Conservation (phyloP, 768 basidiomycete genomes). For the Rhizopogon vesiculosus region DNA sequence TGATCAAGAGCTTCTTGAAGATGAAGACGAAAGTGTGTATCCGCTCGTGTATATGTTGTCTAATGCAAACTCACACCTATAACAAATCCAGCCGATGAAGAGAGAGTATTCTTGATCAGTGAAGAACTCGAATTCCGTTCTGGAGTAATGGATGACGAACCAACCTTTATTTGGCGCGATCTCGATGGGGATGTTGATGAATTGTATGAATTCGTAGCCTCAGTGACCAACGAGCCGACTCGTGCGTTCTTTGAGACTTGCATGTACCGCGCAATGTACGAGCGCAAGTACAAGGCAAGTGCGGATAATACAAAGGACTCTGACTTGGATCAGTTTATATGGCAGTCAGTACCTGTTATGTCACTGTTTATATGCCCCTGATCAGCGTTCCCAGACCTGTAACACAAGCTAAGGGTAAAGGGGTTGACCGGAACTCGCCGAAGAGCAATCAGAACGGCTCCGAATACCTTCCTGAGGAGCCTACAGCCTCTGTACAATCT, state of each 20-base stretch:
- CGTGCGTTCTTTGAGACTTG: conserved; percentile 88
- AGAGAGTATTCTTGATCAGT: conserved; percentile 87
- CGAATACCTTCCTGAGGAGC: conserved; percentile 5
- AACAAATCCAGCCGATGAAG: conserved; percentile 73
- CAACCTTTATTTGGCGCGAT: conserved; percentile 89
- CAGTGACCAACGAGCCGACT: conserved; percentile 70
- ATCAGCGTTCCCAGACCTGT: conserved; percentile 14
- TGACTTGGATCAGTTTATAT: conserved; percentile 76
- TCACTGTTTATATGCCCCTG: background rate
- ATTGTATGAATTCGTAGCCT: conserved; percentile 87
- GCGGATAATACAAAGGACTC: conserved; percentile 65
- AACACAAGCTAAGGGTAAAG: conserved; percentile 16
- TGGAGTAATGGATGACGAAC: conserved; percentile 67
- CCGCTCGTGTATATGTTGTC: background rate
- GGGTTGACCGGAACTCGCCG: conserved; percentile 9
- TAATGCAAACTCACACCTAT: conserved; percentile 2
- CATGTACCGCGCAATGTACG: conserved; percentile 95
- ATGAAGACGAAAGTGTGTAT: conserved; percentile 80
- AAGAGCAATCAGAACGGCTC: conserved; percentile 5
- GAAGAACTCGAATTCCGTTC: conserved; percentile 85
- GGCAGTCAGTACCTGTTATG: conserved; percentile 54
- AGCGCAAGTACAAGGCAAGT: conserved; percentile 77
- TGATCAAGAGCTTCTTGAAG: conserved; percentile 90
- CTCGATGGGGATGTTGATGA: conserved; percentile 89
- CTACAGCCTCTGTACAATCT: conserved; percentile 5